A percentile compares a stretch with the other conserved stretches of the same genome.
Conservation (phyloP, 805 yeast species). For the Torulaspora gathmanii region DNA sequence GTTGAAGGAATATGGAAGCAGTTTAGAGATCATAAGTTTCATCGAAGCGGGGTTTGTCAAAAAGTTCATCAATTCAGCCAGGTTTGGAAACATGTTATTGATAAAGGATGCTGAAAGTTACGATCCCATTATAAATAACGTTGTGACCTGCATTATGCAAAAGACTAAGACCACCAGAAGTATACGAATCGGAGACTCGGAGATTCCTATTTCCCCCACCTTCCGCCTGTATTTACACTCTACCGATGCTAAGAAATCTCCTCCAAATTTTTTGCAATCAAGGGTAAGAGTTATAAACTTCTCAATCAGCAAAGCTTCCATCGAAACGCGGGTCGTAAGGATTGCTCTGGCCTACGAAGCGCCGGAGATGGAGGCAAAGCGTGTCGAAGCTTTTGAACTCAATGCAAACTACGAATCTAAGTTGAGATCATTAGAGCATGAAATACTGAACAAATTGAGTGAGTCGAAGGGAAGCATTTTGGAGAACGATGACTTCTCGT, state of each 20-base stretch:
- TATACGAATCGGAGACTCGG: conserved; percentile 55
- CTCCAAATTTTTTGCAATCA: conserved; percentile 55
- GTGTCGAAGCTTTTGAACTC: conserved; percentile 48
- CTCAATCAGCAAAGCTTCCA: conserved; percentile 61
- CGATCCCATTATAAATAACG: conserved; percentile 66
- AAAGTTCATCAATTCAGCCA: conserved; percentile 69
- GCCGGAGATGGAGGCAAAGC: conserved; percentile 63
- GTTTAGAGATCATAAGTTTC: conserved; percentile 60
- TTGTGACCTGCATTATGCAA: conserved; percentile 56
- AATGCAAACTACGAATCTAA: conserved; percentile 56
- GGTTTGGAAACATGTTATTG: conserved; percentile 75
- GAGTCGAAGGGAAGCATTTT: conserved; percentile 56
- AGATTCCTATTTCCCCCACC: conserved; percentile 60
- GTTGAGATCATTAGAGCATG: conserved; percentile 52
- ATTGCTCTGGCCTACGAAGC: conserved; percentile 47
- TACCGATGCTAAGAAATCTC: conserved; percentile 44
- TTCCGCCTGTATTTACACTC: conserved; percentile 62
- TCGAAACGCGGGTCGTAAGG: conserved; percentile 60
- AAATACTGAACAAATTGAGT: conserved; percentile 54
- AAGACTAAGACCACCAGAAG: conserved; percentile 66
- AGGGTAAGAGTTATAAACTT: conserved; percentile 65
- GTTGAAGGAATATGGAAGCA: conserved; percentile 28
- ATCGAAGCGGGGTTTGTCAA: conserved; percentile 60
- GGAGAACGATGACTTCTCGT: conserved; percentile 58
- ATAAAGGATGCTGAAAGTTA: conserved; percentile 75